Conservation (phyloP, 2,329 filamentous ascomycete genomes). For the Coniosporium tulheliwenetii region DNA sequence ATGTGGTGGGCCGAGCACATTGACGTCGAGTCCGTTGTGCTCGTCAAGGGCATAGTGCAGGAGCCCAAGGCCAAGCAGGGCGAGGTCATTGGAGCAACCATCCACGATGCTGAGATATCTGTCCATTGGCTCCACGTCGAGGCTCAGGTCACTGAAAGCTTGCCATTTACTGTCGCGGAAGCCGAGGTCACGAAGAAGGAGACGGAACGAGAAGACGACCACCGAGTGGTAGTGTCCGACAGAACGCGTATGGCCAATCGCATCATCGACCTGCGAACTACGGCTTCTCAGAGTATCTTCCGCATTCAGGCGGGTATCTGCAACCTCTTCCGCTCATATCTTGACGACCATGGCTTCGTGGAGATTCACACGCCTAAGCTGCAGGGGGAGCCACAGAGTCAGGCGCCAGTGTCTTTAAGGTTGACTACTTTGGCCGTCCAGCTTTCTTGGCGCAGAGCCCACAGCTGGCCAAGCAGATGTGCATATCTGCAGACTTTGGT, state of each 20-base stretch:
- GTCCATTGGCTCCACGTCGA: constrained; percentile 51
- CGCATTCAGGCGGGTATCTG: constrained; percentile 69
- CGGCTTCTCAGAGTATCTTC: constrained; percentile 75
- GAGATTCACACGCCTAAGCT: constrained; percentile 92
- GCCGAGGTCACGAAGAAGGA: constrained; percentile 46
- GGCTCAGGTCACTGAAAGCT: constrained; percentile 41
- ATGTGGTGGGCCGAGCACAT: constrained; percentile 79
- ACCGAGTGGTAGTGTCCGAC: constrained; percentile 48
- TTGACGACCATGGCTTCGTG: constrained; percentile 66
- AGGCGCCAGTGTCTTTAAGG: constrained; percentile 77
- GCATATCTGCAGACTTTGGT: constrained; percentile 75
- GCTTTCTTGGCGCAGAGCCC: constrained; percentile 87
- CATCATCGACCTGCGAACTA: constrained; percentile 73
- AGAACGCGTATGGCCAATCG: constrained; percentile 63
- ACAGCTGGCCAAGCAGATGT: constrained; percentile 86
- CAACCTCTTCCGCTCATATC: constrained; percentile 60
- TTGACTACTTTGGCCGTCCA: constrained; percentile 77
- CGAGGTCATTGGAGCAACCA: constrained; percentile 57
- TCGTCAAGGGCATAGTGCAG: constrained; percentile 59
- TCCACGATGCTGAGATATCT: constrained; percentile 61
- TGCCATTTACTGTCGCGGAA: constrained; percentile 56
- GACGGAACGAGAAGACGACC: constrained; percentile 39
- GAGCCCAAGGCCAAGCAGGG: constrained; percentile 49
- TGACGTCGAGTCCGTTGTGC: constrained; percentile 61
- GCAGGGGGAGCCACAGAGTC: constrained; percentile 80